phyloP scores from a whole-genome alignment of 2,329 filamentous ascomycete species.

The Colletotrichum ledebouriae region DNA sequence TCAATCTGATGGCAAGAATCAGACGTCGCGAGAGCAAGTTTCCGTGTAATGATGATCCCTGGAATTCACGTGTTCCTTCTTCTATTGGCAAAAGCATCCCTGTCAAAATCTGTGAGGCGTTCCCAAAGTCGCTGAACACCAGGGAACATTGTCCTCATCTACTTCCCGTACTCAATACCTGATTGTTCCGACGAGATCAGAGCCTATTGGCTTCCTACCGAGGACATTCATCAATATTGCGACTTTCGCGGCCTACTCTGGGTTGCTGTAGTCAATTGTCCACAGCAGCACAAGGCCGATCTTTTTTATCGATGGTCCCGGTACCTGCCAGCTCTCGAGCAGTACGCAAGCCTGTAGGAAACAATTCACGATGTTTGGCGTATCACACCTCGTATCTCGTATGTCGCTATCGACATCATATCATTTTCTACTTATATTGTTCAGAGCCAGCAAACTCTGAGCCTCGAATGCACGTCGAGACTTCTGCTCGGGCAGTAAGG shows the following conservation, averaged over 20 bases:
- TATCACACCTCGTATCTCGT: not conserved
- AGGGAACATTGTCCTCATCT: slow-evolving; percentile 2
- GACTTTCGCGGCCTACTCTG: not conserved
- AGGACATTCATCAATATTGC: not conserved
- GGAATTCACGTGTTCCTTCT: slow-evolving; percentile 7
- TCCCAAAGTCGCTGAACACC: not conserved
- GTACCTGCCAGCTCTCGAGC: not conserved
- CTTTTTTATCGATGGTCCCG: not conserved
- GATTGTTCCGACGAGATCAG: not conserved
- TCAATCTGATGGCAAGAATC: not conserved
- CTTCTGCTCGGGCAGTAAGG: slow-evolving; percentile 5
- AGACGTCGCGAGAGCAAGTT: not conserved
- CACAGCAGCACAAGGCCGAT: not conserved
- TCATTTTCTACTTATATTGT: not conserved
- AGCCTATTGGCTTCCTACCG: not conserved
- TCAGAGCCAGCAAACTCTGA: not conserved
- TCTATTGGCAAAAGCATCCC: not conserved
- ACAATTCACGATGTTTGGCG: too few species aligned
- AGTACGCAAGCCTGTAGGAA: not conserved
- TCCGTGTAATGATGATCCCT: not conserved
- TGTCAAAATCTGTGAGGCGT: not conserved
- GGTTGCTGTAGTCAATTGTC: not conserved
- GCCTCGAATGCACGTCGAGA: not conserved
- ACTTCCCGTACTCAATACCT: not conserved
- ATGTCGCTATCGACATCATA: not conserved